Percentiles rank a stretch among this genome's conserved stretches.
Conservation (phyloP, 2,329 filamentous ascomycete species). For the Colletotrichum horii region DNA sequence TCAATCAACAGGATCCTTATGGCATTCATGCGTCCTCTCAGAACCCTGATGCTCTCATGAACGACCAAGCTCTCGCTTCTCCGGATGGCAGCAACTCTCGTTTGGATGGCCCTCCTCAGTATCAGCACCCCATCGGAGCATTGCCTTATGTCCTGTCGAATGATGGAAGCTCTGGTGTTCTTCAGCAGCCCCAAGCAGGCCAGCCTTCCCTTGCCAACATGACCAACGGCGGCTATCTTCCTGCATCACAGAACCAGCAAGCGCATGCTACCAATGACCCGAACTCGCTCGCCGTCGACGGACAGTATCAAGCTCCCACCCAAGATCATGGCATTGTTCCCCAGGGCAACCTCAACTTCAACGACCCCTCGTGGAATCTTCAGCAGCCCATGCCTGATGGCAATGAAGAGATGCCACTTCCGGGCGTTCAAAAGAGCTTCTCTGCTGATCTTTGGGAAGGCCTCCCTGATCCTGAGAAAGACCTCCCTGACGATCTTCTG, state of each 20-base stretch:
- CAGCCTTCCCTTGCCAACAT: not conserved
- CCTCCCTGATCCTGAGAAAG: not conserved
- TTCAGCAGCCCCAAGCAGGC: not conserved
- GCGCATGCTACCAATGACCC: not conserved
- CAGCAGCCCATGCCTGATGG: not conserved
- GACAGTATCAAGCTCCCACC: not conserved
- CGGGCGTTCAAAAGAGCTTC: not conserved
- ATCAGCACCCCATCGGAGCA: not conserved
- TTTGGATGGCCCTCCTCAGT: not conserved
- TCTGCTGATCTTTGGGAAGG: not conserved
- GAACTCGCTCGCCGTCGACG: not conserved
- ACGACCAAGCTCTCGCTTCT: not conserved
- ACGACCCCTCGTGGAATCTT: not conserved
- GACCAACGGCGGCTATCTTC: not conserved
- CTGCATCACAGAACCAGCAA: not conserved
- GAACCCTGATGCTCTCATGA: not conserved
- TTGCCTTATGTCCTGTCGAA: not conserved
- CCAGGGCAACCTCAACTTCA: not conserved
- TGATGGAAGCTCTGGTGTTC: not conserved
- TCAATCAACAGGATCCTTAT: not conserved
- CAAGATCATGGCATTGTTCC: not conserved
- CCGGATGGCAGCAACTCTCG: not conserved
- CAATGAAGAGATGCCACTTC: not conserved
- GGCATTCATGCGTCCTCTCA: not conserved
- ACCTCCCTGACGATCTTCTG: not conserved